Percentiles rank a stretch among this genome's conserved stretches.
Conservation (phyloP, 2,329 filamentous ascomycete species). For the Penicillium sp. region DNA sequence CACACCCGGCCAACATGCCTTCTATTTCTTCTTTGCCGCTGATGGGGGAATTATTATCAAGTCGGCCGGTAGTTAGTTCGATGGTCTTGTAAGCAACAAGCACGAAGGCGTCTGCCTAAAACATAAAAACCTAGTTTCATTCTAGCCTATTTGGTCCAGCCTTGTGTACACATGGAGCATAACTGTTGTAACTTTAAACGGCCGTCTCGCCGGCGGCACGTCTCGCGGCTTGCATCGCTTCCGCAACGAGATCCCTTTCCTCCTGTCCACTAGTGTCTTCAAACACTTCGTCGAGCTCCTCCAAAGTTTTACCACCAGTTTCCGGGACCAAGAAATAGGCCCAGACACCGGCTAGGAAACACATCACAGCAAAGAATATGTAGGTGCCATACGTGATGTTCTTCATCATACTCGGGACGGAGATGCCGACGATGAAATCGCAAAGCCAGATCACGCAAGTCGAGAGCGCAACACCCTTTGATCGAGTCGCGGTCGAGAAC, state of each 20-base stretch:
- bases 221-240: neutral
- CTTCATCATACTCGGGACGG: neutral
- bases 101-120: neutral
- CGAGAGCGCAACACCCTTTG: conserved; percentile 40
- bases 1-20: neutral
- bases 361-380: conserved; percentile 4
- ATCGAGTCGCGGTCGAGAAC: conserved; percentile 36
- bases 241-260: neutral
- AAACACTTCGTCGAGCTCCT: conserved; percentile 5
- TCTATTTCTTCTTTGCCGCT: neutral
- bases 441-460: conserved; percentile 28
- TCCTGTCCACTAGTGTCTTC: neutral
- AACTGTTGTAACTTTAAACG: neutral
- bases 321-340: conserved; percentile 4
- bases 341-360: neutral
- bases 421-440: conserved; percentile 15
- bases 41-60: neutral
- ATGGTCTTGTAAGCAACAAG: neutral
- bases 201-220: neutral
- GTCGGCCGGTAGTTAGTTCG: neutral
- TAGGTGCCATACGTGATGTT: conserved; percentile 5
- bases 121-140: too few species aligned
- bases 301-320: neutral
- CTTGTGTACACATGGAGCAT: neutral
- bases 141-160: neutral